Conservation (phyloP, 1,139 yeast species). For the Yamadazyma oceani region DNA sequence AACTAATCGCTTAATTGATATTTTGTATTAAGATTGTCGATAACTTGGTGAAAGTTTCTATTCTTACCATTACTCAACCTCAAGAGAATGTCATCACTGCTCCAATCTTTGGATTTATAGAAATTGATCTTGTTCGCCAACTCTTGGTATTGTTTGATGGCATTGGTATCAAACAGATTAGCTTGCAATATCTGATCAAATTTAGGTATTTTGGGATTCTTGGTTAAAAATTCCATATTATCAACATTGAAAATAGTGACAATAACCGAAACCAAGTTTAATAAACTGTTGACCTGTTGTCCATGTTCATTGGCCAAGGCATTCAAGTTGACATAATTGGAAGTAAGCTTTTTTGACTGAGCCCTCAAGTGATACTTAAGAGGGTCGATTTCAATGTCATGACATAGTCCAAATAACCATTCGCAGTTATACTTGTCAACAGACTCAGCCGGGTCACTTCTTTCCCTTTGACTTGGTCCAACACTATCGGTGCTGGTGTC, state of each 20-base stretch:
- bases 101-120: conserved; percentile 43
- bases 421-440: conserved; percentile 25
- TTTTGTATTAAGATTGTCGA: conserved; percentile 1
- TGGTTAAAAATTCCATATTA: conserved; percentile 38
- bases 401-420: conserved; percentile 44
- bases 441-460: background rate
- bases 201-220: conserved; percentile 47
- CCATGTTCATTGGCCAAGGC: conserved; percentile 32
- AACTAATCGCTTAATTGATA: conserved; percentile 1
- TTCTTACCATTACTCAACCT: conserved; percentile 21
- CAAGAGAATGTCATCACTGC: conserved; percentile 38
- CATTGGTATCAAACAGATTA: conserved; percentile 13
- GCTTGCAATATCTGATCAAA: conserved; percentile 22
- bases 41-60: background rate
- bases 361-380: conserved; percentile 51
- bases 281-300: conserved; percentile 23
- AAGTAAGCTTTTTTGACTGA: conserved; percentile 36
- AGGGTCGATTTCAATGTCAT: conserved; percentile 48
- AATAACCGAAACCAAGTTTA: conserved; percentile 31
- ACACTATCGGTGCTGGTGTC: no score
- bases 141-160: conserved; percentile 18
- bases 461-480: background rate
- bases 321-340: conserved; percentile 35
- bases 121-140: conserved; percentile 20
- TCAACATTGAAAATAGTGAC: conserved; percentile 32